phyloP scores from a whole-genome alignment of 2,329 filamentous ascomycete species.

The Aureobasidium sp. region DNA sequence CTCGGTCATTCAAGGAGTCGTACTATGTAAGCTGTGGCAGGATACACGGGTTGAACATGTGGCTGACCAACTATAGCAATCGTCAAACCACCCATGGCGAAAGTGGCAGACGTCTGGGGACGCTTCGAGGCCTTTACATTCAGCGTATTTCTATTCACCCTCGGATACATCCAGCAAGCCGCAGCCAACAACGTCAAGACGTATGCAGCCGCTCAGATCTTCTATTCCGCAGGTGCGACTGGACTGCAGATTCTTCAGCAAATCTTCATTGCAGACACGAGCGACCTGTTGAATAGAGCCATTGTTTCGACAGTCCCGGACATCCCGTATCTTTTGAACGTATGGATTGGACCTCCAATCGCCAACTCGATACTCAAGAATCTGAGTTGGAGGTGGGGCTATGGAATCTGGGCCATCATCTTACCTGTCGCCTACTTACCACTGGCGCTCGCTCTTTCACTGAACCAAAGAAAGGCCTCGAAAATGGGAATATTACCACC shows the following conservation, averaged over 20 bases:
- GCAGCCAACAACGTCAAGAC: slow-evolving; percentile 45
- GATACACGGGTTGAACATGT: not conserved
- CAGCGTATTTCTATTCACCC: slow-evolving; percentile 44
- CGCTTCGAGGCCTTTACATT: slow-evolving; percentile 51
- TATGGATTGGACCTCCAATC: slow-evolving; percentile 51
- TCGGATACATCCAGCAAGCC: slow-evolving; percentile 52
- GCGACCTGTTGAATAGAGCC: slow-evolving; percentile 50
- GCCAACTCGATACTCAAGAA: slow-evolving; percentile 39
- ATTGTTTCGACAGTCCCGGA: slow-evolving; percentile 51
- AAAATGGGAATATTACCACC: slow-evolving; percentile 37
- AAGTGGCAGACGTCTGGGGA: slow-evolving; percentile 54
- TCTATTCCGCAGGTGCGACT: slow-evolving; percentile 52
- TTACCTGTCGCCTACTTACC: slow-evolving; percentile 48
- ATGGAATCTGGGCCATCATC: slow-evolving; percentile 54
- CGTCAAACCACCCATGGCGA: slow-evolving; percentile 53
- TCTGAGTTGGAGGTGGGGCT: slow-evolving; percentile 53
- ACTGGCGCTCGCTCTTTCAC: slow-evolving; percentile 42
- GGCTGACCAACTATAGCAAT: slow-evolving; percentile 33
- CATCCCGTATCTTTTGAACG: slow-evolving; percentile 51
- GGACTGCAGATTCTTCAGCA: slow-evolving; percentile 54
- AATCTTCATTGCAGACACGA: slow-evolving; percentile 57
- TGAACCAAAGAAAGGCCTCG: slow-evolving; percentile 45
- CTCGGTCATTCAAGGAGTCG: slow-evolving; percentile 53
- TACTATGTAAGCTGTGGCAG: slow-evolving; percentile 42
- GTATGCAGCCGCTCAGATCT: slow-evolving; percentile 49